Conservation (phyloP, 2,329 filamentous ascomycete species). For the Fusarium aywerte region DNA sequence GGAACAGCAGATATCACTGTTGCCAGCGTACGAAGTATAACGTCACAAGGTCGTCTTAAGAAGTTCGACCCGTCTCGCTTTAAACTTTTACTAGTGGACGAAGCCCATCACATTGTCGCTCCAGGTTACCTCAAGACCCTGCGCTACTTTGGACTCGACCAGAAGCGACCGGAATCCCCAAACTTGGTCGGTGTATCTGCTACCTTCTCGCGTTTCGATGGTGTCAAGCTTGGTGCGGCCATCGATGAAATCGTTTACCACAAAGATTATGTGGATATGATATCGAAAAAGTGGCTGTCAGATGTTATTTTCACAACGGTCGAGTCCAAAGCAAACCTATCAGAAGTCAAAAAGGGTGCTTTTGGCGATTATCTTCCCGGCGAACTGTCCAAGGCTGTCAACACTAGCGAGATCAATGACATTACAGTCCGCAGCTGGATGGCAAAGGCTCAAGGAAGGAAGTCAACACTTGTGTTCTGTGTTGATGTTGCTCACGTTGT, state of each 20-base stretch:
- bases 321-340: slow-evolving; percentile 81
- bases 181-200: slow-evolving; percentile 91
- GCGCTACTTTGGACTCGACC: slow-evolving; percentile 78
- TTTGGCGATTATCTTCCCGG: slow-evolving; percentile 81
- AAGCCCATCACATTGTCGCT: slow-evolving; percentile 96
- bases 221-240: slow-evolving; percentile 80
- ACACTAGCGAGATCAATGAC: slow-evolving; percentile 82
- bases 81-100: slow-evolving; percentile 93
- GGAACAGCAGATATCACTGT: slow-evolving; percentile 92
- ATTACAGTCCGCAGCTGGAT: slow-evolving; percentile 89
- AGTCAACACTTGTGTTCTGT: slow-evolving; percentile 93
- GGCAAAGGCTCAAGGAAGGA: slow-evolving; percentile 75
- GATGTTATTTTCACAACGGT: slow-evolving; percentile 96
- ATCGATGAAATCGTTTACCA: slow-evolving; percentile 98
- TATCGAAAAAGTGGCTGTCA: slow-evolving; percentile 90
- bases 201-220: slow-evolving; percentile 81
- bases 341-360: slow-evolving; percentile 68
- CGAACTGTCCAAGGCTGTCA: slow-evolving; percentile 84
- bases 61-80: slow-evolving; percentile 85
- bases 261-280: slow-evolving; percentile 75
- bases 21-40: slow-evolving; percentile 88
- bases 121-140: slow-evolving; percentile 79
- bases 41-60: slow-evolving; percentile 76
- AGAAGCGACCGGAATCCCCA: slow-evolving; percentile 59
- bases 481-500: slow-evolving; percentile 87